phyloP scores from a whole-genome alignment of 345 rosid genomes.

The Crucihimalaya himalaica region DNA sequence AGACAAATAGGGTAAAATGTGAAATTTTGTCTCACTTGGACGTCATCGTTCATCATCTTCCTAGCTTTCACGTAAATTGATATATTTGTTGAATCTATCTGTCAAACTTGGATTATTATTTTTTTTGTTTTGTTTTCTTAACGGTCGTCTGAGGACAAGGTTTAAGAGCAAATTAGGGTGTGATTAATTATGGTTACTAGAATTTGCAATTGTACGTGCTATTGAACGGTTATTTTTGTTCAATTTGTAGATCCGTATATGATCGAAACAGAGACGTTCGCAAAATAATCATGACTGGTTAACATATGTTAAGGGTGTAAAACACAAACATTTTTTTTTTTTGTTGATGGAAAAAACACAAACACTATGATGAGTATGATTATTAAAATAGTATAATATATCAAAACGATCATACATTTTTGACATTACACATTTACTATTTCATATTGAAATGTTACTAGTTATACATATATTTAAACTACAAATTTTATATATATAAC shows the following conservation, averaged over 20 bases:
- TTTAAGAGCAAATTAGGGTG: not conserved
- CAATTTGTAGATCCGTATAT: not conserved
- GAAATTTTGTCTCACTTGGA: conserved; percentile 34
- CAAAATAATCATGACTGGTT: not conserved
- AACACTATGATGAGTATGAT: no score
- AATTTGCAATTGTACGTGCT: not conserved
- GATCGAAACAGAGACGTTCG: no score
- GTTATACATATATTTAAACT: no score
- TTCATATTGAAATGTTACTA: no score
- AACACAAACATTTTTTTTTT: no score
- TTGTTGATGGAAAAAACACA: no score
- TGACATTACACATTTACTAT: no score
- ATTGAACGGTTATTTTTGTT: not conserved
- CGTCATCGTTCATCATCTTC: conserved; percentile 14
- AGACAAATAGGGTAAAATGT: not conserved
- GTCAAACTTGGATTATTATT: not conserved
- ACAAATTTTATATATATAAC: no score
- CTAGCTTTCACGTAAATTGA: not conserved
- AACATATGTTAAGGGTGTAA: not conserved
- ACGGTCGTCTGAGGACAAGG: not conserved
- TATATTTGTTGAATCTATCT: not conserved
- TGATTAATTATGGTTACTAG: not conserved
- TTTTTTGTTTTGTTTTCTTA: not conserved
- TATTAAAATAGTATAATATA: no score
- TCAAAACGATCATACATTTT: no score